phyloP scores from a whole-genome alignment of 179 eudicot species.

The Gypsophila paniculata region DNA sequence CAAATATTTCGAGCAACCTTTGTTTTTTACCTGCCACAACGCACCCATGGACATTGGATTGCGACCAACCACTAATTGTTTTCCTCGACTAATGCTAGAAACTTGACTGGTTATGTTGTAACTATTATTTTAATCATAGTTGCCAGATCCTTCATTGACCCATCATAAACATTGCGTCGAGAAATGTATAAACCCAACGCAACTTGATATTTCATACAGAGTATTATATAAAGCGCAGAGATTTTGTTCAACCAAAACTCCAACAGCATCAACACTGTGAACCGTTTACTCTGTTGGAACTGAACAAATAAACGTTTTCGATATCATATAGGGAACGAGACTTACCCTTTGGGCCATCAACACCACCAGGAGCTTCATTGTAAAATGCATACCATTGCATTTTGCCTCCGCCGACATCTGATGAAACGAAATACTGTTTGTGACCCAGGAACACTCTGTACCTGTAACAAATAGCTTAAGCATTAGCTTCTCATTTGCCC shows the following conservation, averaged over 20 bases:
- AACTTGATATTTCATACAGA: too few relatives aligned
- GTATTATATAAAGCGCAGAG: too few relatives aligned
- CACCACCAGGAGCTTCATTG: constrained; percentile 84
- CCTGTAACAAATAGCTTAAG: constrained; percentile 33
- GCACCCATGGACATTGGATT: background rate
- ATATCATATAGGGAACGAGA: background rate
- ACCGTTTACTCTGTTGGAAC: too few relatives aligned
- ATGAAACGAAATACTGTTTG: constrained; percentile 94
- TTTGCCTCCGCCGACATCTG: constrained; percentile 96
- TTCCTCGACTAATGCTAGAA: background rate
- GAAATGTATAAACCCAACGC: background rate
- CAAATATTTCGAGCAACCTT: constrained; percentile 77
- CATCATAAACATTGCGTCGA: background rate
- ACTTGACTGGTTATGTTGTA: background rate
- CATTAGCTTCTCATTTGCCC: constrained; percentile 1
- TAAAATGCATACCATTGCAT: constrained; percentile 99
- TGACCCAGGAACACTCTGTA: constrained; percentile 90
- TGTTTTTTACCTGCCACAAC: constrained; percentile 66
- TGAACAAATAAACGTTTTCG: too few relatives aligned
- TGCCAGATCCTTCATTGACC: background rate
- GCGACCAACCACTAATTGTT: background rate
- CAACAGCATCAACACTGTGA: too few relatives aligned
- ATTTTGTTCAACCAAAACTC: too few relatives aligned
- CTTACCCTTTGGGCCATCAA: constrained; percentile 66
- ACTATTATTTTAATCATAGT: too few relatives aligned